Evolutionary conservation across 2,329 filamentous ascomycete genomes (phyloP).

Genomic region (Thielaviopsis ethacetica): DNA sequence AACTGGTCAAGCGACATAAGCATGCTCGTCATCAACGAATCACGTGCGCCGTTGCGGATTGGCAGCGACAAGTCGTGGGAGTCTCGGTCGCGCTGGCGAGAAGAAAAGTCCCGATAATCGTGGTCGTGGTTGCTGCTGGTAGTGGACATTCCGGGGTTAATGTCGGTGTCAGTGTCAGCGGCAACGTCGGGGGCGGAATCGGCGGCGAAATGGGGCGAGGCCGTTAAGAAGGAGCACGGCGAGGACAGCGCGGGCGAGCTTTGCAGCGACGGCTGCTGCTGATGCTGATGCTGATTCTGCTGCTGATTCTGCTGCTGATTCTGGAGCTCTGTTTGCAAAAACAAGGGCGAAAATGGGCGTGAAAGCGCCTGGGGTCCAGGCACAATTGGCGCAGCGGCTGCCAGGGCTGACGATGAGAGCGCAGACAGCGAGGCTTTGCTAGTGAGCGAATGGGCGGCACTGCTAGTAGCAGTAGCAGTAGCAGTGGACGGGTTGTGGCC

Average conservation of each 20-base stretch:
- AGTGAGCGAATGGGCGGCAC: not conserved
- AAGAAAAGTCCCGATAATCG: constrained; percentile 12
- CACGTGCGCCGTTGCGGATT: constrained; percentile 59
- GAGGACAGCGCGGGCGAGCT: not conserved
- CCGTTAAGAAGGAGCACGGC: not conserved
- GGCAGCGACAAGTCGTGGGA: constrained; percentile 78
- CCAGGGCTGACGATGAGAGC: not conserved
- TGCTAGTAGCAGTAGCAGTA: not conserved
- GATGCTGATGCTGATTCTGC: not conserved
- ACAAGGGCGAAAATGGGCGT: no score
- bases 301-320: not conserved
- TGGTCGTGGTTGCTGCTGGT: constrained; percentile 20
- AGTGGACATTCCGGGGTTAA: constrained; percentile 18
- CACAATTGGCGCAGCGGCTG: not conserved
- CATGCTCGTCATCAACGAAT: constrained; percentile 93
- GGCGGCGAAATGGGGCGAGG: constrained; percentile 13
- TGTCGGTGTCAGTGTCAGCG: not conserved
- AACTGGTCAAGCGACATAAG: constrained; percentile 82
- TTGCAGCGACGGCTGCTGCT: not conserved
- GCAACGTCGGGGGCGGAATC: constrained; percentile 1
- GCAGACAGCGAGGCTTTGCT: no score
- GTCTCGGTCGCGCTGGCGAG: constrained; percentile 28
- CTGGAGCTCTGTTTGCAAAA: not conserved
- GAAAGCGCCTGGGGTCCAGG: no score
- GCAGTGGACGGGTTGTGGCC: not conserved